Conservation (phyloP, 2,329 filamentous ascomycete species). For the Penicillium digitatum region DNA sequence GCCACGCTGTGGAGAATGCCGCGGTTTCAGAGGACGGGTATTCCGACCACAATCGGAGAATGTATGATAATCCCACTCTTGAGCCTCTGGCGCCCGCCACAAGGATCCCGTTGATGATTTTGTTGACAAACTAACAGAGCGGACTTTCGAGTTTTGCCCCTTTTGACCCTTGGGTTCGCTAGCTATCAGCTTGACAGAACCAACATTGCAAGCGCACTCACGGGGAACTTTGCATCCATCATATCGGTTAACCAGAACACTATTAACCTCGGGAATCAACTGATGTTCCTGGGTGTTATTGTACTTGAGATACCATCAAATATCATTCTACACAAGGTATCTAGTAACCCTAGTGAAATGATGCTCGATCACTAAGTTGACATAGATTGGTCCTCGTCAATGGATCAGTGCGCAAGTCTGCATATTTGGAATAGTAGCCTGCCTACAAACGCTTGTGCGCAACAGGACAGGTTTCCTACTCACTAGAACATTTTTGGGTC, state of each 20-base stretch:
- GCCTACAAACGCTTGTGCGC: constrained; percentile 44
- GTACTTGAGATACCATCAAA: constrained; percentile 53
- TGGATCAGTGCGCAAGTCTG: constrained; percentile 52
- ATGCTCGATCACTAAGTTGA: constrained; percentile 16
- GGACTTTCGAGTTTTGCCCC: constrained; percentile 47
- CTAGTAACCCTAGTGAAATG: background rate
- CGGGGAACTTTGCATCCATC: constrained; percentile 46
- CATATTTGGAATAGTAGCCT: constrained; percentile 48
- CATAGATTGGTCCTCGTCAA: constrained; percentile 44
- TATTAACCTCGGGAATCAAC: constrained; percentile 52
- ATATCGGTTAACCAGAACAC: constrained; percentile 46
- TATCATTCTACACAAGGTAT: constrained; percentile 32
- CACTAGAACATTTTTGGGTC: constrained; percentile 45
- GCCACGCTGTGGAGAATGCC: background rate
- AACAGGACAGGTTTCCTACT: constrained; percentile 47
- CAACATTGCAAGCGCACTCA: constrained; percentile 52
- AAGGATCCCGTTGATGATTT: too few species aligned
- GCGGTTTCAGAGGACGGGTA: background rate
- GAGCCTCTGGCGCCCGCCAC: too few species aligned
- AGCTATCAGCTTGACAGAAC: constrained; percentile 54
- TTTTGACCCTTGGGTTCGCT: constrained; percentile 50
- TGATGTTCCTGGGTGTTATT: constrained; percentile 52
- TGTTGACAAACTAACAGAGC: constrained; percentile 33
- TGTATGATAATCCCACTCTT: background rate
- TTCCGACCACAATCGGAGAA: background rate